phyloP scores from a whole-genome alignment of 805 yeast species.

The Nakazawaea anatomiae region DNA sequence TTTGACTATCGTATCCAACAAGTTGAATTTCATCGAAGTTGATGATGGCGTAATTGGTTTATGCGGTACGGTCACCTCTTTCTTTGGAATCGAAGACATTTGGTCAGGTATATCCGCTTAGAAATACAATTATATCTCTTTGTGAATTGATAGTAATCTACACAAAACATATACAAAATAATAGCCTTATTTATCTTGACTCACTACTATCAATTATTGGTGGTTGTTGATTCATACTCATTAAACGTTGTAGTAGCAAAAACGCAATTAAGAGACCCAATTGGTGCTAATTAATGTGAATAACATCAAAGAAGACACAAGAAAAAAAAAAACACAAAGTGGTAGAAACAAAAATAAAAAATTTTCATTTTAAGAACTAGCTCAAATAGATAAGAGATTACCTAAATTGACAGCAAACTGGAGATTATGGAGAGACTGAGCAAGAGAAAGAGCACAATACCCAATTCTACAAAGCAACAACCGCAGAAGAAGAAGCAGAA shows the following conservation, averaged over 20 bases:
- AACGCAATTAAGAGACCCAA: too few relatives aligned
- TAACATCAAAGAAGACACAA: too few relatives aligned
- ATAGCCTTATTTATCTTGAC: too few relatives aligned
- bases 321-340: not conserved
- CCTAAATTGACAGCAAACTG: too few relatives aligned
- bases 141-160: too few relatives aligned
- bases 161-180: too few relatives aligned
- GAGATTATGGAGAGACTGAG: not conserved
- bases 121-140: too few relatives aligned
- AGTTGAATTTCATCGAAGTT: constrained; percentile 50
- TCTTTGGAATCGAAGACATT: constrained; percentile 68
- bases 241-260: too few relatives aligned
- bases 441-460: not conserved
- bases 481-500: not conserved
- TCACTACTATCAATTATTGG: too few relatives aligned
- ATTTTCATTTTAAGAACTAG: not conserved
- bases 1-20: constrained; percentile 66
- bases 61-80: constrained; percentile 79
- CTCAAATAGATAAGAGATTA: too few relatives aligned
- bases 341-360: not conserved
- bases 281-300: too few relatives aligned
- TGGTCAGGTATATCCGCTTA: constrained; percentile 44
- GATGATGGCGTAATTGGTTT: constrained; percentile 79
- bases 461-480: not conserved
- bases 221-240: too few relatives aligned